Evolutionary conservation across 345 rosid species (phyloP).

Genomic region (Pugionium cornutum): DNA sequence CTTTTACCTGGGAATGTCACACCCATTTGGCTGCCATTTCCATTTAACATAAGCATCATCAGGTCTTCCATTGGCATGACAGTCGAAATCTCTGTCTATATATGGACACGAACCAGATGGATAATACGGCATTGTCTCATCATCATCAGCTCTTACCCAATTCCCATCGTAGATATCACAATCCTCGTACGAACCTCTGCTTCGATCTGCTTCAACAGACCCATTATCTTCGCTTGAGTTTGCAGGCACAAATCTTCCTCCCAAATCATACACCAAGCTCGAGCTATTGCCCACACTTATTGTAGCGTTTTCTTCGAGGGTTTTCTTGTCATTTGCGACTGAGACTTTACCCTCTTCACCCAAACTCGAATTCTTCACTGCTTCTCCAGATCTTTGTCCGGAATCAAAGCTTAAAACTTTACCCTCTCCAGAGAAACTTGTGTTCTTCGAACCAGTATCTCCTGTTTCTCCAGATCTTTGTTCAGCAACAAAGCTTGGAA

Average conservation of each 20-base stretch:
- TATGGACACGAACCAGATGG: constrained; percentile 78
- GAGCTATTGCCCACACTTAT: constrained; percentile 27
- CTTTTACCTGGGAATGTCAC: constrained; percentile 63
- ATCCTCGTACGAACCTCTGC: constrained; percentile 36
- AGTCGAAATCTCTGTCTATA: constrained; percentile 72
- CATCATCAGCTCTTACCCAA: constrained; percentile 59
- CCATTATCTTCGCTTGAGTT: constrained; percentile 24
- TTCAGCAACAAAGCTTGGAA: constrained; percentile 36
- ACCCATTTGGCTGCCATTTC: constrained; percentile 84
- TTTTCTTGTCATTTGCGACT: constrained; percentile 18
- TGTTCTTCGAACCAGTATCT: constrained; percentile 19
- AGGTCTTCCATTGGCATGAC: constrained; percentile 71
- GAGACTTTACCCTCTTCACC: constrained; percentile 10
- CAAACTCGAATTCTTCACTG: constrained; percentile 16
- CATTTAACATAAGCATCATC: constrained; percentile 69
- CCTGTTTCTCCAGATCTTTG: constrained; percentile 31
- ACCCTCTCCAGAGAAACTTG: constrained; percentile 24
- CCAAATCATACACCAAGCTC: constrained; percentile 37
- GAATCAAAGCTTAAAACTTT: constrained; percentile 38
- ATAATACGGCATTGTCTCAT: constrained; percentile 70
- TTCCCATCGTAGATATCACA: constrained; percentile 80
- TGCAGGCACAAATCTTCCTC: constrained; percentile 16
- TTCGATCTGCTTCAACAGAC: constrained; percentile 11
- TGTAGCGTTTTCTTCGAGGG: constrained; percentile 34
- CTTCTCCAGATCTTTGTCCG: constrained; percentile 31